Base-by-base conservation (phyloP, 2,329 filamentous ascomycete species). In the Conoideocrella luteorostrata region DNA sequence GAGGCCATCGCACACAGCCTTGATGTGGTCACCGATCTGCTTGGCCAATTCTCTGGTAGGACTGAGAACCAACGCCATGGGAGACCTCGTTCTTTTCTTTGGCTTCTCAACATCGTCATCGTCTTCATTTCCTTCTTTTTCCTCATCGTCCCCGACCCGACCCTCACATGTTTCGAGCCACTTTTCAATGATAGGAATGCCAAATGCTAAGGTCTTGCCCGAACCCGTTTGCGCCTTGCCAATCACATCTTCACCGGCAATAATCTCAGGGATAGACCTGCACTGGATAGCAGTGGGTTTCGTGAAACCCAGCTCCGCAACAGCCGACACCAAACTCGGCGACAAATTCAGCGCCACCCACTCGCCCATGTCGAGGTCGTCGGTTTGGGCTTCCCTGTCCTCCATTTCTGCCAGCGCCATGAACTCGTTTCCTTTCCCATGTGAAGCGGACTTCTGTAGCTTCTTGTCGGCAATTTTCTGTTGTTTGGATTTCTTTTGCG, bases 201-300 rank as follows among this genome's bases (percentile, higher is more conserved):
- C 88, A 63, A 95, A 98, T 0, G 93, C 91, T 35, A 98, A 70
- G 0, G 93, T 98, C 67, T 98, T 98, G 54, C 93, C 93, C 12
- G 93, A 97, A 52, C 93, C 93, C 0, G 93, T 98, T 10, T 91
- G 85, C 2, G 93, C 93, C 67, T 98, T 98, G 33, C 93, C 93
- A 50, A 98, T 86, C 13, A 97, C 84, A 63, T 98, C 91, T 59
- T 87, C 86, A 0, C 91, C 91, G 5, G 80, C 78, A 17, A 91
- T 61, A 36, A 96, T 86, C 42, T 86, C 77, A 0, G 93, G 90
- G 53, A 98, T 95, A 1, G 87, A 74, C 26, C 80, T 74, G 17
- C 73, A 67, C 61, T 98, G 93, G 46, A 98, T 95, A 1, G 77
- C 66, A 0, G 90, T 96, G 1, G 93, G 93, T 46, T 79, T 82